Percentiles rank a stretch among this genome's conserved stretches.
These are phyloP conservation scores for Lactarius indigo DNA, from an alignment of 768 basidiomycete genomes.

Conservation along the genomic window DNA sequence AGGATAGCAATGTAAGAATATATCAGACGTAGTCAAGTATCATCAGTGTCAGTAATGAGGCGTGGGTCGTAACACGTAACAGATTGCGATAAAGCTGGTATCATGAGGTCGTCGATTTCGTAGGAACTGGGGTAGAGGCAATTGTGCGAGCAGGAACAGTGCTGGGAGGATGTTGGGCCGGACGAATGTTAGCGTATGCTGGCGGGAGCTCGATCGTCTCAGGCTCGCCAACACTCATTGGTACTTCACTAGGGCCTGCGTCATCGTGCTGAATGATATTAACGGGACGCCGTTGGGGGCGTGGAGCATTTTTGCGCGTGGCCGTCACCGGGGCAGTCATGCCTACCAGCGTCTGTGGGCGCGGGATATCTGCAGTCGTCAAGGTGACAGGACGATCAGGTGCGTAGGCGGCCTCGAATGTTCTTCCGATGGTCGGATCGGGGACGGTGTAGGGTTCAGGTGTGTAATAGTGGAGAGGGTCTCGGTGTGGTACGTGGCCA, in stretches of 20 bases:
- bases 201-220: constrained; percentile 84
- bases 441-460: constrained; percentile 75
- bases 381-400: constrained; percentile 23
- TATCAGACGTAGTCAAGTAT: not conserved
- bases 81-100: not conserved
- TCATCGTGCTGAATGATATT: constrained; percentile 86
- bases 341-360: constrained; percentile 26
- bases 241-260: constrained; percentile 56
- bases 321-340: constrained; percentile 33
- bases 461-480: constrained; percentile 65
- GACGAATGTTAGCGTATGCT: constrained; percentile 64
- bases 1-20: not conserved
- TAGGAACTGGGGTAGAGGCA: not conserved
- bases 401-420: constrained; percentile 35
- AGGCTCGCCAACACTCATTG: constrained; percentile 37
- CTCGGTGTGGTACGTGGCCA: constrained; percentile 43
- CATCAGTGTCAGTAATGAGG: not conserved
- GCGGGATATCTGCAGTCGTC: constrained; percentile 15
- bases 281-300: constrained; percentile 58
- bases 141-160: not conserved
- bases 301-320: constrained; percentile 43
- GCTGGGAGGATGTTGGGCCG: not conserved
- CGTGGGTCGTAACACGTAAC: too few relatives aligned
- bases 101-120: not conserved
- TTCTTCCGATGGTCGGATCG: constrained; percentile 48